Evolutionary conservation across 75 land plant species (phyloP), one percentile per base, ranked within the genome.

Genomic region (Larix kaempferi): DNA sequence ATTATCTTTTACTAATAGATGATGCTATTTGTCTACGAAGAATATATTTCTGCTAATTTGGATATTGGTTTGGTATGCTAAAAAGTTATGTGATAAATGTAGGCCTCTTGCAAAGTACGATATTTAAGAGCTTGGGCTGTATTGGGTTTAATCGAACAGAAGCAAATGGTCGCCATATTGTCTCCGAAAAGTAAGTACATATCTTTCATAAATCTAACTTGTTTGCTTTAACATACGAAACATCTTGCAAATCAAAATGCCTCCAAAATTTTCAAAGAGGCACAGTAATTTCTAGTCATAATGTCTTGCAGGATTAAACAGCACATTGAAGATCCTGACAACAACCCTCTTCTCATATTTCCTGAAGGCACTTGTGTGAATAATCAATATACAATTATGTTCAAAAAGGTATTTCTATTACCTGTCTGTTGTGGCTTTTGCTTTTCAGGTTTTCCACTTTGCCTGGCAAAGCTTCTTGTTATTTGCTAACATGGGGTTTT

Each of bases 321-420:
- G 16, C 98, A 96, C 81, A 84, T 94, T 61, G 83, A 88, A 77
- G 92, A 87, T 57, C 79, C 84, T 58, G 95, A 92, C 49, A 89
- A 86, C 73, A 96, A 96, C 61, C 98, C 96, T 61, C 95, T 96
- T 59, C 87, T 96, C 25, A 94, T 96, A 75, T 96, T 96, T 62
- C 99, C 99, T n/a, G 99, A 96, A 82, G 99, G 99, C 64, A 96
- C 99, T 44, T 96, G 99, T 78, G 99, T 96, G 37, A 96, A 96
- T 82, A 96, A 96, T 81, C 86, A 92, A 37, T 94, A 94, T 73
- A 89, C 89, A 69, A 98, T 96, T 26, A 94, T 94, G 99, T 96
- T 96, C 71, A 96, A 96, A 84, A 96, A 96, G 99, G 99, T 96
- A 57, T 41, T 57, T 77, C 5, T 13, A 14, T 27, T 76, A 26